These are phyloP conservation scores for Scytalidium lignicola DNA, from an alignment of 2,329 filamentous ascomycete species.

Conservation along the genomic window DNA sequence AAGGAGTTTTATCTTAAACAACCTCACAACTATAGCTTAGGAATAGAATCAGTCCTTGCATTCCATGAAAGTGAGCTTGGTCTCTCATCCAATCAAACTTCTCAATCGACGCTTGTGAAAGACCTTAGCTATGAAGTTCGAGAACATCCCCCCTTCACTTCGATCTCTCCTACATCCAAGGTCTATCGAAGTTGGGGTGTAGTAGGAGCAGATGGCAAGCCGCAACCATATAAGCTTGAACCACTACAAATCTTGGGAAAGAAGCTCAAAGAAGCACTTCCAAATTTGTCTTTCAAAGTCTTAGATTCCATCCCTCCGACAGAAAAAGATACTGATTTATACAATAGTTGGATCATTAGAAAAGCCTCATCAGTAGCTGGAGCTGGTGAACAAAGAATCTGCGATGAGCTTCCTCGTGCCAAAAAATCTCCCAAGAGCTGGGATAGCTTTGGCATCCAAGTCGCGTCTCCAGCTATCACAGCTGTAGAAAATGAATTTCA, in stretches of 20 bases:
- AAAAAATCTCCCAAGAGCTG: constrained; percentile 6
- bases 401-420: constrained; percentile 13
- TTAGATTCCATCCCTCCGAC: not conserved
- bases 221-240: constrained; percentile 9
- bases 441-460: constrained; percentile 21
- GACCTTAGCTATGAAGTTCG: constrained; percentile 7
- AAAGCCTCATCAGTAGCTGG: constrained; percentile 16
- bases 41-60: constrained; percentile 20
- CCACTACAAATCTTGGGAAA: constrained; percentile 11
- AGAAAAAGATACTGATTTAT: constrained; percentile 8
- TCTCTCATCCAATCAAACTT: constrained; percentile 3
- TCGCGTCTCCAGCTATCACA: constrained; percentile 15
- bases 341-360: constrained; percentile 16
- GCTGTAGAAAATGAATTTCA: not conserved
- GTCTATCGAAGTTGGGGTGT: constrained; percentile 19
- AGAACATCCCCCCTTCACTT: constrained; percentile 6
- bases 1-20: not conserved
- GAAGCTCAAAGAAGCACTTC: constrained; percentile 4
- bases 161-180: not conserved
- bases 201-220: not conserved
- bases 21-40: constrained; percentile 13
- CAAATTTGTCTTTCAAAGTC: constrained; percentile 4
- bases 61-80: constrained; percentile 15
- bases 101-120: constrained; percentile 3
- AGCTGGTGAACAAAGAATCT: constrained; percentile 16